Conservation (phyloP, 768 basidiomycete genomes). For the Lentinula boryana region DNA sequence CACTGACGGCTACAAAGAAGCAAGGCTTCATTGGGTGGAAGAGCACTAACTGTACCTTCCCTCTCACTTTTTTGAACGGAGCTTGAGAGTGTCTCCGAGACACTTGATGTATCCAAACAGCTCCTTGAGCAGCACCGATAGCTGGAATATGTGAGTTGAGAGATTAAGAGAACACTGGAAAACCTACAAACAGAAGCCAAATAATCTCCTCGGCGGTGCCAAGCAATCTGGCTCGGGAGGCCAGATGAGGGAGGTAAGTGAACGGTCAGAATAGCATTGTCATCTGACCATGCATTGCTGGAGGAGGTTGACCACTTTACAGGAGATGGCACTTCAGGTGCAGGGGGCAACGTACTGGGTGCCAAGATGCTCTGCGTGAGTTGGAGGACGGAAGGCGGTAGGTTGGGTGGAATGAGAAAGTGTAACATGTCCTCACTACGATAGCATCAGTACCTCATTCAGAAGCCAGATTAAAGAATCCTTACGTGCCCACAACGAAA, state of each 20-base stretch:
- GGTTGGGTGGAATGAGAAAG: slow-evolving; percentile 76
- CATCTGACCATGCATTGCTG: slow-evolving; percentile 39
- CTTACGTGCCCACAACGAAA: slow-evolving; percentile 77
- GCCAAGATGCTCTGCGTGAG: slow-evolving; percentile 57
- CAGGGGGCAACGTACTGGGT: slow-evolving; percentile 58
- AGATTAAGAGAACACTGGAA: slow-evolving; percentile 5
- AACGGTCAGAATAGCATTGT: slow-evolving; percentile 55
- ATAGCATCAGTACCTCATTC: slow-evolving; percentile 8
- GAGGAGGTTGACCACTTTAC: slow-evolving; percentile 64
- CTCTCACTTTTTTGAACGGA: slow-evolving; percentile 95
- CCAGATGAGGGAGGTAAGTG: slow-evolving; percentile 62
- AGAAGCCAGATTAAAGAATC: slow-evolving; percentile 1
- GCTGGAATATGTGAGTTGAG: slow-evolving; percentile 29
- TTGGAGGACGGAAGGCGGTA: slow-evolving; percentile 52
- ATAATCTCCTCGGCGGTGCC: slow-evolving; percentile 96
- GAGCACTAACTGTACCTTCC: slow-evolving; percentile 80
- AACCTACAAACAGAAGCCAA: slow-evolving; percentile 89
- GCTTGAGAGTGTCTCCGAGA: slow-evolving; percentile 94
- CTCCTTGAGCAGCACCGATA: slow-evolving; percentile 63
- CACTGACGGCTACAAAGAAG: slow-evolving; percentile 93
- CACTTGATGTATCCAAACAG: slow-evolving; percentile 94
- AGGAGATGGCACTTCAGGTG: slow-evolving; percentile 49
- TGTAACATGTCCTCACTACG: slow-evolving; percentile 74
- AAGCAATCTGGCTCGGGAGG: slow-evolving; percentile 72
- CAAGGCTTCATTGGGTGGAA: slow-evolving; percentile 95